Base-by-base conservation (phyloP, 305 asterid genomes). In the Solanum hybrid region DNA sequence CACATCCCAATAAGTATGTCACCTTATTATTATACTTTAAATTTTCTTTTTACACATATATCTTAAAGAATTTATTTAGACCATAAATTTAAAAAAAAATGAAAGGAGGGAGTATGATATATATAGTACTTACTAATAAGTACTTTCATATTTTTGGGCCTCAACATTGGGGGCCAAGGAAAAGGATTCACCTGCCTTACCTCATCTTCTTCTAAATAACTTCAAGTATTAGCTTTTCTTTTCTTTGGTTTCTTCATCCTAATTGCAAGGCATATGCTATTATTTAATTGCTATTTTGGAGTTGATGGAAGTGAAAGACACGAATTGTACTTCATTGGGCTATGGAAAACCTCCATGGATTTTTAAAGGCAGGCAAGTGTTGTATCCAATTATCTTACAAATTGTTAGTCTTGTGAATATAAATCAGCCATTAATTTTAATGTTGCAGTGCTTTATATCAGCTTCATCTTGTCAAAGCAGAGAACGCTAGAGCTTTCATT, bases 261-360 rank as follows among this genome's bases (percentile, higher is more conserved):
- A 27, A 26, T 71, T 60, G 71, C 71, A 19, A 60, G 71, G 71
- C 71, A 19, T 60, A 60, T 60, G 7, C 77, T 2, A 26, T 71
- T 71, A 12, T 71, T 12, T 26, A 26, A 71, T 56, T 72, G 14
- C 72, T 51, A 31, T 42, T 87, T 60, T 75, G 37, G 66, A 38
- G 10, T 88, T 90, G 45, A 94, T 94, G 97, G 96, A 93, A 79
- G 88, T 86, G 71, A 91, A 92, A 87, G 92, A 94, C 88, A 85
- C 86, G 11, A 92, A 60, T 82, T 87, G 94, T 87, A 81, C 92
- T 13, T 66, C 92, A 73, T 56, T 56, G 77, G 95, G 91, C 37
- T 97, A 97, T 88, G 97, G 95, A 36, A 95, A 94, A 89, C 97
- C 99, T 91, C 99, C 99, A 2, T 97, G 99, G 99, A 82, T 96